Conservation (phyloP, 2,329 filamentous ascomycete species). For the Coccinonectria pachysandricola region DNA sequence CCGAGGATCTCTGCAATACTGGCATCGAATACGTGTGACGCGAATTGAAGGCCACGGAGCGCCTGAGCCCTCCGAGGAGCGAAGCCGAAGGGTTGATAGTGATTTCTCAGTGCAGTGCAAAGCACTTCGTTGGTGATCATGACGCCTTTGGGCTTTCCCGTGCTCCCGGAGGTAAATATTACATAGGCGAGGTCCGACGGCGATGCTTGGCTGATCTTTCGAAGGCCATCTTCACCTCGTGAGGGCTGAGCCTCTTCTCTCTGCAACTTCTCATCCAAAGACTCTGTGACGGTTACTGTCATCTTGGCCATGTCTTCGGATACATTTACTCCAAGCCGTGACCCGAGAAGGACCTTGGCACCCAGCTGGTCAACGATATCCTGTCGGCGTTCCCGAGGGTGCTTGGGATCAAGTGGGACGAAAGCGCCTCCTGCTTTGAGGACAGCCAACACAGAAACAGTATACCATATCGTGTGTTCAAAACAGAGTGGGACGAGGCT, state of each 20-base stretch:
- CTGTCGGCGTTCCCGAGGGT: not conserved
- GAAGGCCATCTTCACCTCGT: constrained; percentile 5
- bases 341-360: too few relatives aligned
- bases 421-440: constrained; percentile 3
- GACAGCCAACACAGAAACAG: constrained; percentile 3
- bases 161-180: constrained; percentile 17
- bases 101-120: constrained; percentile 1
- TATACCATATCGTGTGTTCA: too few relatives aligned
- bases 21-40: constrained; percentile 10
- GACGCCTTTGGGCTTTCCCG: constrained; percentile 16
- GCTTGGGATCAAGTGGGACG: constrained; percentile 1
- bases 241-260: too few relatives aligned
- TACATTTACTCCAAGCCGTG: too few relatives aligned
- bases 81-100: constrained; percentile 2
- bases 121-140: constrained; percentile 9
- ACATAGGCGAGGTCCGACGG: constrained; percentile 1
- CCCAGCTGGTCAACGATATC: too few relatives aligned
- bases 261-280: too few relatives aligned
- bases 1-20: constrained; percentile 8
- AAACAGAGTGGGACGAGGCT: too few relatives aligned
- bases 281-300: constrained; percentile 11
- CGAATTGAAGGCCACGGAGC: constrained; percentile 7
- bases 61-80: too few relatives aligned
- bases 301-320: not conserved
- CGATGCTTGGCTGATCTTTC: too few relatives aligned